Percentiles rank a stretch among this genome's conserved stretches.
phyloP scores from a whole-genome alignment of 108 stramenopile species.

The Chaetoceros tenuissimus region DNA sequence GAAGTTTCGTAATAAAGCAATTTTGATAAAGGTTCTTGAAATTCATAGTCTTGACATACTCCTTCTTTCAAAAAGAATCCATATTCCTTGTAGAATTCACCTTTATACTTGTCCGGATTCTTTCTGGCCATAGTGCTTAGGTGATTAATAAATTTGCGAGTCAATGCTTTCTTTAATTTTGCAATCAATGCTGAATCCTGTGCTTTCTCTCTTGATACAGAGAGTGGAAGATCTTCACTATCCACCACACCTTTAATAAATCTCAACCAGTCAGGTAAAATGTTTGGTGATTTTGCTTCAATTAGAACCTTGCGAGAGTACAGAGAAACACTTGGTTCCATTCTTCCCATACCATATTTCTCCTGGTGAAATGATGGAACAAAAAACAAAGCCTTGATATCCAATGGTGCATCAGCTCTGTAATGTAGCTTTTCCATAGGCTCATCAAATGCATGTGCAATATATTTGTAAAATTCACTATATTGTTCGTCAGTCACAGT shows the following conservation, averaged over 20 bases:
- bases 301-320: slow-evolving; percentile 95
- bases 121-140: slow-evolving; percentile 81
- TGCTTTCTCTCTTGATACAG: slow-evolving; percentile 92
- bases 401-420: slow-evolving; percentile 95
- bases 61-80: slow-evolving; percentile 97
- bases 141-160: slow-evolving; percentile 79
- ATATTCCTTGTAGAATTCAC: slow-evolving; percentile 91
- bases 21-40: slow-evolving; percentile 85
- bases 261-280: slow-evolving; percentile 98
- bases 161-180: slow-evolving; percentile 85
- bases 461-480: slow-evolving; percentile 92
- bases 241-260: slow-evolving; percentile 96
- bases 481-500: slow-evolving; percentile 88
- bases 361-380: slow-evolving; percentile 93
- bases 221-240: slow-evolving; percentile 96
- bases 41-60: slow-evolving; percentile 83
- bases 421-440: slow-evolving; percentile 82
- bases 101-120: slow-evolving; percentile 79
- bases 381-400: slow-evolving; percentile 94
- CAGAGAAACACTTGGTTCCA: slow-evolving; percentile 92
- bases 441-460: slow-evolving; percentile 85
- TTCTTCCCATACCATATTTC: slow-evolving; percentile 98
- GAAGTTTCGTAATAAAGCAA: slow-evolving; percentile 92
- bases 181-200: slow-evolving; percentile 91
- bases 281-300: slow-evolving; percentile 82